Percentiles rank a stretch among this genome's conserved stretches.
Evolutionary conservation across 1,139 yeast species (phyloP).

Genomic region (Suzukiozyma palmioleophila): DNA sequence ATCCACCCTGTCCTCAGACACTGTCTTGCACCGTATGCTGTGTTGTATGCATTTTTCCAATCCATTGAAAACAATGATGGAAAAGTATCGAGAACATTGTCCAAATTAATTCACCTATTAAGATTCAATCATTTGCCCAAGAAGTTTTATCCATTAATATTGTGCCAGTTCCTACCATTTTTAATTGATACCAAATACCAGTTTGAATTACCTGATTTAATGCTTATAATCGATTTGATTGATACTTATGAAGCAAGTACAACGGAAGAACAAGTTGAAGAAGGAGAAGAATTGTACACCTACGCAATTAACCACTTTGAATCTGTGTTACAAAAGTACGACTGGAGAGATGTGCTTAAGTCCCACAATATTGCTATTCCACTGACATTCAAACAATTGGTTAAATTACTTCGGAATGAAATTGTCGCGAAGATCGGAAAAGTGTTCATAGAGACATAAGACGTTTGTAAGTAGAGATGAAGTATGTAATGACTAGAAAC

Average conservation of each 20-base stretch:
- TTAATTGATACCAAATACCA: constrained; percentile 20
- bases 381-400: constrained; percentile 17
- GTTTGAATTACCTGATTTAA: constrained; percentile 41
- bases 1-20: constrained; percentile 59
- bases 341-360: constrained; percentile 32
- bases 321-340: constrained; percentile 16
- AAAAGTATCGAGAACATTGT: constrained; percentile 16
- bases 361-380: constrained; percentile 19
- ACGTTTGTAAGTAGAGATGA: background rate
- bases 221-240: constrained; percentile 44
- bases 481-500: too few relatives aligned
- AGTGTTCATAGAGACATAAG: constrained; percentile 25
- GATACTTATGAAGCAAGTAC: constrained; percentile 41
- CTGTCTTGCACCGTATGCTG: constrained; percentile 70
- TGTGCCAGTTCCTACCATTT: constrained; percentile 48
- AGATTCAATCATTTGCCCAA: constrained; percentile 64
- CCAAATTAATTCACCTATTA: constrained; percentile 48
- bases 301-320: constrained; percentile 25
- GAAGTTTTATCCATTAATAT: constrained; percentile 48
- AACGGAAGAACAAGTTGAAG: constrained; percentile 19
- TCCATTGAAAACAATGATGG: constrained; percentile 20
- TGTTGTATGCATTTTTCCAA: constrained; percentile 48
- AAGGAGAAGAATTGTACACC: constrained; percentile 30
- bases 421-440: constrained; percentile 35
- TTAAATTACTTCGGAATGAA: constrained; percentile 27